phyloP scores from a whole-genome alignment of 306 rosid species.

The Prunus armeniaca region DNA sequence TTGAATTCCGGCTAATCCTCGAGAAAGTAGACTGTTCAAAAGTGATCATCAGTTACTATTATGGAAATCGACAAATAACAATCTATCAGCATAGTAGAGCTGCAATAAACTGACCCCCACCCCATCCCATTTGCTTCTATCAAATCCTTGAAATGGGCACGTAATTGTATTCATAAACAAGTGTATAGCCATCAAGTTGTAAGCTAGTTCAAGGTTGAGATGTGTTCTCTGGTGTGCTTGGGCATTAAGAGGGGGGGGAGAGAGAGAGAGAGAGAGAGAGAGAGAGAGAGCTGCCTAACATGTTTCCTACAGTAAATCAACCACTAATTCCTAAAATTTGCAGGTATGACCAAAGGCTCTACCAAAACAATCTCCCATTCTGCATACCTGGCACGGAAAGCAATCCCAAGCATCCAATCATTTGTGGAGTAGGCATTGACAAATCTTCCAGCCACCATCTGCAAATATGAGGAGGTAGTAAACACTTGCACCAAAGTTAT shows the following conservation, averaged over 20 bases:
- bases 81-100: neutral
- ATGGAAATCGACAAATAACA: neutral
- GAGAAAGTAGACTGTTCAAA: conserved; percentile 40
- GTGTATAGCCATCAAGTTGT: neutral
- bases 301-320: neutral
- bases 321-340: too few species aligned
- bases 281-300: neutral
- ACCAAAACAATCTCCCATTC: neutral
- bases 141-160: neutral
- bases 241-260: neutral
- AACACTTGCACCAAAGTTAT: neutral
- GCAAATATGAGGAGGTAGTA: conserved; percentile 17
- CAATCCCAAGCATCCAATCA: conserved; percentile 55
- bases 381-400: conserved; percentile 52
- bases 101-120: neutral
- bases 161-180: neutral
- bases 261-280: neutral
- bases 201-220: neutral
- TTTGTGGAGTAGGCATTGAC: conserved; percentile 47
- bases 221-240: neutral
- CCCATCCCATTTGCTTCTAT: neutral
- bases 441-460: conserved; percentile 61
- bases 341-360: neutral
- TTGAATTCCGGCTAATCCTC: conserved; percentile 56
- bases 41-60: neutral